Percentiles rank a stretch among this genome's conserved stretches.
phyloP scores from a whole-genome alignment of 352 stramenopile species.

The Globisporangium viniferum region DNA sequence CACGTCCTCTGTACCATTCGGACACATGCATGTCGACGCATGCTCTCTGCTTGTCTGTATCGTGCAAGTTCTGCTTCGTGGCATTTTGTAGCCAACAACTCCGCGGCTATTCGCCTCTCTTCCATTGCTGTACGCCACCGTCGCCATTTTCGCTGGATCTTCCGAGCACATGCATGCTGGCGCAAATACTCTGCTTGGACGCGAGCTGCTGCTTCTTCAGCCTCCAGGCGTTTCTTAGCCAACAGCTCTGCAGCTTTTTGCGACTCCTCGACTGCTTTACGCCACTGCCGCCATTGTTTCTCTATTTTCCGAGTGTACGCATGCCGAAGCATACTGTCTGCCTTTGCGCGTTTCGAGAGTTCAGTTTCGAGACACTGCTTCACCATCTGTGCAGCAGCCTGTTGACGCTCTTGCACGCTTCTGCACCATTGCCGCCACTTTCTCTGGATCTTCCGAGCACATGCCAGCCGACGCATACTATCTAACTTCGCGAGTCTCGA shows the following conservation, averaged over 20 bases:
- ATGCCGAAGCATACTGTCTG: not conserved
- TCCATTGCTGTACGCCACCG: slow-evolving; percentile 6
- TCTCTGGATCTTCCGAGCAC: slow-evolving; percentile 15
- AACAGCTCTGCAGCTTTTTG: not conserved
- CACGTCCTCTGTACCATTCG: slow-evolving; percentile 16
- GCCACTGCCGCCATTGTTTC: too few species aligned
- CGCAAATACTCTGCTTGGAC: not conserved
- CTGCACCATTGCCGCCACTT: slow-evolving; percentile 14
- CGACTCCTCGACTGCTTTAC: too few species aligned
- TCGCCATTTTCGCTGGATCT: slow-evolving; percentile 9
- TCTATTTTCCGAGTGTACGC: not conserved
- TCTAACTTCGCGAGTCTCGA: not conserved
- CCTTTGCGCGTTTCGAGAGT: not conserved
- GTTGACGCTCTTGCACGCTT: not conserved
- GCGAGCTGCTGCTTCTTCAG: too few species aligned
- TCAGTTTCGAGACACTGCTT: not conserved
- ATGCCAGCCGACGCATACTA: not conserved
- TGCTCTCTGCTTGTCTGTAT: not conserved
- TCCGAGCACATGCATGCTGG: not conserved
- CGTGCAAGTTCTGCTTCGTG: not conserved
- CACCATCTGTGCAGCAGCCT: not conserved
- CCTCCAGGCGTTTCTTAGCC: not conserved
- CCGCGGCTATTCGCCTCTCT: slow-evolving; percentile 12
- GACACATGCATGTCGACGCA: slow-evolving; percentile 8
- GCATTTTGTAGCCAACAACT: not conserved